Conservation (phyloP, 1,139 yeast genomes). For the Debaryomycetaceae sp. region DNA sequence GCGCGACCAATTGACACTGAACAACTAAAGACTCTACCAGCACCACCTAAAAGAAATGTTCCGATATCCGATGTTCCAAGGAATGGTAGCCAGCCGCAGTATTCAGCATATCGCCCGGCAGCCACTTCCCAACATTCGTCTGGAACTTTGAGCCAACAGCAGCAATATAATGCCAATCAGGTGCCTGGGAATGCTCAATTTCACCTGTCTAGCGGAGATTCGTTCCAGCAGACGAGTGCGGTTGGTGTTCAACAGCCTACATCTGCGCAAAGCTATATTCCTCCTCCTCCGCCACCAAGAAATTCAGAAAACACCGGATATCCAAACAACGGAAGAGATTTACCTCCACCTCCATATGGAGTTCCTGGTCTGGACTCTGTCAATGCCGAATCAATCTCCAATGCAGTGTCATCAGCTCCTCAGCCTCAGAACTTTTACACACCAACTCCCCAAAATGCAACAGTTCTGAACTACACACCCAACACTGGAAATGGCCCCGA, state of each 20-base stretch:
- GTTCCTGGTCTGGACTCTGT: no score
- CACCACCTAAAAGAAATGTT: slow-evolving; percentile 39
- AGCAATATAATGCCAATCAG: slow-evolving; percentile 6
- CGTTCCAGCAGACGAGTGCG: not conserved
- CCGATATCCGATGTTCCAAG: slow-evolving; percentile 13
- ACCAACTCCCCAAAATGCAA: no score
- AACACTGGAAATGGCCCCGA: no score
- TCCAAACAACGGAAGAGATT: not conserved
- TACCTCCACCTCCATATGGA: slow-evolving; percentile 2
- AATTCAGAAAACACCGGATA: not conserved
- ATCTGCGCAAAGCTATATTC: no score
- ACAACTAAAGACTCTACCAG: slow-evolving; percentile 27
- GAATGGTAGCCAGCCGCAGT: slow-evolving; percentile 6
- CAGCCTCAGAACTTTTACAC: no score
- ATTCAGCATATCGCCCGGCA: slow-evolving; percentile 5
- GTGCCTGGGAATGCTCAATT: slow-evolving; percentile 2
- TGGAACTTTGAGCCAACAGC: slow-evolving; percentile 3
- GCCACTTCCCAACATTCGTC: not conserved
- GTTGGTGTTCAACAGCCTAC: no score
- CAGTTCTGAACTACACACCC: no score
- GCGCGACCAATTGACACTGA: slow-evolving; percentile 17
- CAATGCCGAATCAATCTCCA: no score
- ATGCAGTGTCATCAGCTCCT: slow-evolving; percentile 1
- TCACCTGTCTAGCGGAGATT: slow-evolving; percentile 3
- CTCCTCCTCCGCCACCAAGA: not conserved